Evolutionary conservation across 148 eudicot genomes (phyloP).

Genomic region (Rhododendron simsii): DNA sequence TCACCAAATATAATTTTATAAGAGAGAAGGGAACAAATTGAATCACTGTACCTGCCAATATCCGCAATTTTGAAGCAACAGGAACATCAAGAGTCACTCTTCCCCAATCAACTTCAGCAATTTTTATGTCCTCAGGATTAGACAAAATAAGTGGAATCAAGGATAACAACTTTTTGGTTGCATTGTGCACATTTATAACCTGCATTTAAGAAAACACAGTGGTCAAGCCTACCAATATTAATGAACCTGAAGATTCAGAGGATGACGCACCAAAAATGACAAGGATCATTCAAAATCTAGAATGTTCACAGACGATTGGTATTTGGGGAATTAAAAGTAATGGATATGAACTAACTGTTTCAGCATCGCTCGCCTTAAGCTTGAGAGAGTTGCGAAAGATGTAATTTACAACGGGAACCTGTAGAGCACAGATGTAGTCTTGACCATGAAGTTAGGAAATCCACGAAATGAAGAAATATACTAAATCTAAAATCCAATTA

Average conservation of each 20-base stretch:
- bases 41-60: slow-evolving; percentile 45
- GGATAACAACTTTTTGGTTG: slow-evolving; percentile 53
- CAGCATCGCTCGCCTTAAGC: slow-evolving; percentile 82
- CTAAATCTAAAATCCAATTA: neutral
- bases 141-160: slow-evolving; percentile 54
- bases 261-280: neutral
- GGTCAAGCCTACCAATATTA: neutral
- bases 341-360: slow-evolving; percentile 46
- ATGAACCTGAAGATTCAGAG: neutral
- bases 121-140: slow-evolving; percentile 39
- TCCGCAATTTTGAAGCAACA: slow-evolving; percentile 42
- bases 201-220: slow-evolving; percentile 19
- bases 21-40: neutral
- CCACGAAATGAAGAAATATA: neutral
- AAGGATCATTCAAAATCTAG: neutral
- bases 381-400: slow-evolving; percentile 77
- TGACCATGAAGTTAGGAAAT: neutral
- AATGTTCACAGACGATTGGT: neutral
- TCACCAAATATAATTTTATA: neutral
- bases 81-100: slow-evolving; percentile 57
- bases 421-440: slow-evolving; percentile 12
- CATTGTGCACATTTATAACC: slow-evolving; percentile 69
- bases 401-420: slow-evolving; percentile 68
- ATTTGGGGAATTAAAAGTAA: neutral
- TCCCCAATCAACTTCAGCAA: slow-evolving; percentile 44